phyloP scores from a whole-genome alignment of 306 rosid species.

The Vachellia collinsii region DNA sequence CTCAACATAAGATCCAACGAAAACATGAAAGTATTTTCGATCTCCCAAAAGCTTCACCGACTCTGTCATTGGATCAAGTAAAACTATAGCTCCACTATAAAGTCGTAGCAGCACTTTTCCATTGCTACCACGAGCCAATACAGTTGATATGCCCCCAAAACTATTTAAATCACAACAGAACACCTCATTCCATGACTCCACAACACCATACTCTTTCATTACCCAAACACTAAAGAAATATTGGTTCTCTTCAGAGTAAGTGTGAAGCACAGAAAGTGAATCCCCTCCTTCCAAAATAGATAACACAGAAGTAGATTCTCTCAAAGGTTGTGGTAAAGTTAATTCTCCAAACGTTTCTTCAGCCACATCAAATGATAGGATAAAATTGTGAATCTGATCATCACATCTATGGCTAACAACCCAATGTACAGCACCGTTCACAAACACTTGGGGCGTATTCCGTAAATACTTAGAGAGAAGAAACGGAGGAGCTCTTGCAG shows the following conservation, averaged over 20 bases:
- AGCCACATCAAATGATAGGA: not conserved
- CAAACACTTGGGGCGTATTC: not conserved
- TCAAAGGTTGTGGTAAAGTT: not conserved
- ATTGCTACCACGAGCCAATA: not conserved
- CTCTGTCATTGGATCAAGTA: not conserved
- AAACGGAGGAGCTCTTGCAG: not conserved
- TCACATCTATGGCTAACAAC: not conserved
- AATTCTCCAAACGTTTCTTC: conserved; percentile 3
- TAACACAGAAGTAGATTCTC: not conserved
- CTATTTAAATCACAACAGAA: not conserved
- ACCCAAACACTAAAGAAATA: not conserved
- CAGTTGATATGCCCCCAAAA: not conserved
- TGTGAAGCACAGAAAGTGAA: not conserved
- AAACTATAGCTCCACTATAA: not conserved
- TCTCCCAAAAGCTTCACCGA: not conserved
- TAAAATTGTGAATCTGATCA: not conserved
- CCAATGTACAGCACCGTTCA: not conserved
- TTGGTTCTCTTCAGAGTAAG: not conserved
- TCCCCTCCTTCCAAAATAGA: not conserved
- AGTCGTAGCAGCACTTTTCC: not conserved
- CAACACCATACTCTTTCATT: not conserved
- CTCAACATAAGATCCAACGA: not conserved
- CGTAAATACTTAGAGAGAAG: not conserved
- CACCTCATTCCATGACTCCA: conserved; percentile 1
- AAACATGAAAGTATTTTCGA: not conserved